Conservation (phyloP, 23 red algal species). For the Gracilaria vermiculophylla region DNA sequence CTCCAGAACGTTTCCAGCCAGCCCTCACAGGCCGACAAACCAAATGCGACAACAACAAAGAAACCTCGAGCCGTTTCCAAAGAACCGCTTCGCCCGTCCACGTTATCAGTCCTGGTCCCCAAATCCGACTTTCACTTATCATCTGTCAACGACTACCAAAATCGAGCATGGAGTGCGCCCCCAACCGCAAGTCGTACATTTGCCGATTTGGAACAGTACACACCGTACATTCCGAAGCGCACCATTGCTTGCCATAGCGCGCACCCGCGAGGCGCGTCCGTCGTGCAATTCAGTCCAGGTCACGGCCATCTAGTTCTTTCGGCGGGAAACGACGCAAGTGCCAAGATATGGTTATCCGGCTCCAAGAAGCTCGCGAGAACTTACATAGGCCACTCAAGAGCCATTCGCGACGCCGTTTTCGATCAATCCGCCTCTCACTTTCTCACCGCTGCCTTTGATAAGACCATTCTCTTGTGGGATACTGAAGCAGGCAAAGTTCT, state of each 20-base stretch:
- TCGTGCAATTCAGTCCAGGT: slow-evolving; percentile 68
- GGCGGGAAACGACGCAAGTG: slow-evolving; percentile 60
- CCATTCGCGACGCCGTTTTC: slow-evolving; percentile 65
- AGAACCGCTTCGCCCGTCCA: background rate
- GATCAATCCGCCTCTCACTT: slow-evolving; percentile 47
- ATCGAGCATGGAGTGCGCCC: slow-evolving; percentile 38
- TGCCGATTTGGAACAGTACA: slow-evolving; percentile 51
- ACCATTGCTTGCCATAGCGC: background rate
- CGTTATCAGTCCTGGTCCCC: slow-evolving; percentile 25
- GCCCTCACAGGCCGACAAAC: background rate
- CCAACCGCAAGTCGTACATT: slow-evolving; percentile 22
- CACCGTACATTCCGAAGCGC: slow-evolving; percentile 60
- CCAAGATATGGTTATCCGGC: slow-evolving; percentile 64
- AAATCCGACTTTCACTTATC: slow-evolving; percentile 28
- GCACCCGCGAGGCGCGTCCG: slow-evolving; percentile 54
- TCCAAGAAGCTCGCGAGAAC: slow-evolving; percentile 14
- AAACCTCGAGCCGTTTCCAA: background rate
- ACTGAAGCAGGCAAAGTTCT: slow-evolving; percentile 72
- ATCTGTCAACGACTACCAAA: slow-evolving; percentile 7
- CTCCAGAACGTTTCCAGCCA: background rate
- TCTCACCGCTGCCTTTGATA: slow-evolving; percentile 74
- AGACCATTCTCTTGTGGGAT: slow-evolving; percentile 78
- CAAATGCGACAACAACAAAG: background rate
- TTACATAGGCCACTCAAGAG: slow-evolving; percentile 75
- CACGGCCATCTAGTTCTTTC: slow-evolving; percentile 79